Base-by-base conservation (phyloP, 2,329 filamentous ascomycete species). In the Alternaria sp. region DNA sequence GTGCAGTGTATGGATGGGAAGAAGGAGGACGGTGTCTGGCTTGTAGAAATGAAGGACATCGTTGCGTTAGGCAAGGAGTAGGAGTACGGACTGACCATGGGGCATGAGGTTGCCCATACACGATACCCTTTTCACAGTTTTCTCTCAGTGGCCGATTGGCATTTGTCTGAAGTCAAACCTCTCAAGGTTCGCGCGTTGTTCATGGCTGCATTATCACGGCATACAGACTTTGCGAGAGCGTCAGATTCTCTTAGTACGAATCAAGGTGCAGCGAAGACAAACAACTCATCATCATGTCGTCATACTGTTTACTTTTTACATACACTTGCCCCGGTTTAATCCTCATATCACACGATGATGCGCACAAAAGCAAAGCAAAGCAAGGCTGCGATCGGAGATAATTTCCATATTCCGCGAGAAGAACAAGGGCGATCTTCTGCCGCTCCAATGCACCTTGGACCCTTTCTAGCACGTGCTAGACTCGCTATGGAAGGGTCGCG, bases 1-100 rank as follows among this genome's bases (percentile, higher is more conserved):
- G 72, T 86, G 66, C 70, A 79, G 67, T 82, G 81, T 63, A 30
- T 78, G 65, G 75, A 89, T 52, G 88, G 86, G 1, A 82, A 82
- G 61, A 82, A 84, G 58, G 55, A 82, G 73, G 76, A 87, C 83
- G 82, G 86, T 76, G 79, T 86, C 62, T 91, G 89, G 89, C 70
- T 87, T 9, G 22, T 93, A 30, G 84, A 84, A 38, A 79, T 83
- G 68, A 72, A 71, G 20, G 90, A 93, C 60, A 90, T 93, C 69
- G 77, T 92, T n/a, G 83, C 81, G 66, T 74, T 91, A 62, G 91
- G 90, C n/a, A 84, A 84, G 68, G 65, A 63, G 58, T 64, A 58
- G 51, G 42, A 32, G 32, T 22, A 26, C 39, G 20, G 24, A 16
- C 22, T 11, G 39, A 34, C n/a, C 1, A 20, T 42, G 4, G 20